Conservation (phyloP, 192 early-diverging fungal species). For the Funneliformis mosseae region DNA sequence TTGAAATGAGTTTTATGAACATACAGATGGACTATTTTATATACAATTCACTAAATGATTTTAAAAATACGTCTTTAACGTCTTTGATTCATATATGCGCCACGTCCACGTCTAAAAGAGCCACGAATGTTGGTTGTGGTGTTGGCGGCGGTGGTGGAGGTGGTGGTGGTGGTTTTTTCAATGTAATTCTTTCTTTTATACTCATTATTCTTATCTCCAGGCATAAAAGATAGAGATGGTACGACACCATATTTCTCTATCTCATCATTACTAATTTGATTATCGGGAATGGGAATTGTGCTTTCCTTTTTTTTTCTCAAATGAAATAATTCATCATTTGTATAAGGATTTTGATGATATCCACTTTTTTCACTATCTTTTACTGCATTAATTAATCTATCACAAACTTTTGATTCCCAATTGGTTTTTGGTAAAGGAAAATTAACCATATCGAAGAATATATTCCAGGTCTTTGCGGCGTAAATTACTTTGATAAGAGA, state of each 20-base stretch:
- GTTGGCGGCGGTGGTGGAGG: too few species aligned
- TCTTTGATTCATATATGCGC: too few species aligned
- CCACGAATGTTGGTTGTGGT: too few species aligned
- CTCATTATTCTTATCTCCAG: not conserved
- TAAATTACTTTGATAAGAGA: constrained; percentile 13
- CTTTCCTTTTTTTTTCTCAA: not conserved
- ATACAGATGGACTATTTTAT: too few species aligned
- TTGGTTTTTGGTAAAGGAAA: not conserved
- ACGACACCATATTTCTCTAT: not conserved
- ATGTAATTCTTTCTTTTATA: not conserved
- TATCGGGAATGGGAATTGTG: not conserved
- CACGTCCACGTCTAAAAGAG: too few species aligned
- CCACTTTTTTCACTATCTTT: not conserved
- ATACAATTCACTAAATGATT: too few species aligned
- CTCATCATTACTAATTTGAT: not conserved
- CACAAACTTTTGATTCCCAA: not conserved
- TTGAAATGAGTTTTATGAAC: too few species aligned
- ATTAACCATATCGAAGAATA: constrained; percentile 8
- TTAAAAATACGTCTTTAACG: too few species aligned
- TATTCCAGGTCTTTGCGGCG: not conserved
- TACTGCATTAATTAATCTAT: not conserved
- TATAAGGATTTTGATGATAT: constrained; percentile 12
- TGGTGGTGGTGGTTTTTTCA: too few species aligned
- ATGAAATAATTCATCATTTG: not conserved
- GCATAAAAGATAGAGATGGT: not conserved